Evolutionary conservation across 202 grass and related monocot genomes (phyloP), one percentile per base, ranked within the genome.

Genomic region (Panicum virgatum): DNA sequence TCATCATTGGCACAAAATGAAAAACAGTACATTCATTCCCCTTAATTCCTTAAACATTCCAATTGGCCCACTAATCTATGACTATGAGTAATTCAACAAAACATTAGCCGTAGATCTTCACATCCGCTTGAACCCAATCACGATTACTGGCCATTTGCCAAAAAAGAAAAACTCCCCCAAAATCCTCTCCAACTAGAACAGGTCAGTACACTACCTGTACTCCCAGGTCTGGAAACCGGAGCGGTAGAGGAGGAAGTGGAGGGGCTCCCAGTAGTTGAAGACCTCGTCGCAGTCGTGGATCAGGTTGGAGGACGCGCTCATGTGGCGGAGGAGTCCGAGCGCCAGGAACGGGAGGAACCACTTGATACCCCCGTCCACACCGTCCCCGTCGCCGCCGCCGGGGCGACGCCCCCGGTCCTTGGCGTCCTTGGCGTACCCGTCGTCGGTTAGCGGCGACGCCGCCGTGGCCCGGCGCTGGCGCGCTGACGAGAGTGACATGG

Each of bases 181-280:
- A 53, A 66, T 37, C 27, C 19, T 44, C 22, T 65, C 57, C 45
- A 15, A 19, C 36, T 56, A 72, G 23, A 9, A 63, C 18, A 73
- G n/a, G 62, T 39, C 1, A 15, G 29, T 23, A 58, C 66, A 58
- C 1, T 46, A 96, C 96, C 96, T 99, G 77, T 99, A 99, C 78
- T 99, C 96, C 96, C 96, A 99, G 74, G 96, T 99, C 78, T 96
- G 96, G 80, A 99, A 99, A 37, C 96, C 96, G 43, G 91, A 99
- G 61, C 90, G 87, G 87, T 99, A 99, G 78, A 99, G 87, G 70
- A 99, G 80, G 84, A 92, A 90, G 80, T 99, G 96, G 63, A 99
- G 96, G 27, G 96, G 96, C 87, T 99, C 96, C 96, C 96, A 99
- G 93, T 99, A 96, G 73, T 99, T 99, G 83, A 99, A 99, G 64